Conservation (phyloP, 2,329 filamentous ascomycete species). For the Neopestalotiopsis sp. region DNA sequence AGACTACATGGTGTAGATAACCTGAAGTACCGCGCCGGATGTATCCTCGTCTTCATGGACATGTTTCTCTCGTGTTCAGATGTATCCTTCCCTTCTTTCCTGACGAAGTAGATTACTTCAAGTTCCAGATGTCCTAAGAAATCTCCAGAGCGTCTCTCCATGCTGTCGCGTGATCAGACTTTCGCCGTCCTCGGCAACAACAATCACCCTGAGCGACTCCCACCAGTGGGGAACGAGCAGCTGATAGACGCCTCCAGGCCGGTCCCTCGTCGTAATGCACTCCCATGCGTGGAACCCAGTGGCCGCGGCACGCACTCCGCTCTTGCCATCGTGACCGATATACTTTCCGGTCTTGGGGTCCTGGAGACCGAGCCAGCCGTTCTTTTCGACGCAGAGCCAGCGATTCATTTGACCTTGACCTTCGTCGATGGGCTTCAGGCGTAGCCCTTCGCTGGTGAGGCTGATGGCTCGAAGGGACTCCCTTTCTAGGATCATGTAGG, state of each 20-base stretch:
- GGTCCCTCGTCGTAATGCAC: conserved; percentile 15
- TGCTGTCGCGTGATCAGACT: conserved; percentile 14
- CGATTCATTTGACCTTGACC: neutral
- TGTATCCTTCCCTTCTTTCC: too few relatives aligned
- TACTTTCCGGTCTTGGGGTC: conserved; percentile 10
- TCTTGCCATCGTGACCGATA: conserved; percentile 12
- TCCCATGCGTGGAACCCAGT: conserved; percentile 7
- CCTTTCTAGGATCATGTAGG: conserved; percentile 3
- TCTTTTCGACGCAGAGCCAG: conserved; percentile 10
- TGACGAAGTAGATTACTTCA: neutral
- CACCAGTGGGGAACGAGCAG: conserved; percentile 15
- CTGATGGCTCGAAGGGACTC: neutral
- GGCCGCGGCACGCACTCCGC: neutral
- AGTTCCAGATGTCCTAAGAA: conserved; percentile 5
- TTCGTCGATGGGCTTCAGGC: neutral
- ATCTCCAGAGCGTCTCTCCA: conserved; percentile 10
- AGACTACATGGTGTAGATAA: too few relatives aligned
- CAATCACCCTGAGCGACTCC: conserved; percentile 10
- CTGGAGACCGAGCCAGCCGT: conserved; percentile 7
- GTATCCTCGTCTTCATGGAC: too few relatives aligned
- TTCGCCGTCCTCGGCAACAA: conserved; percentile 14
- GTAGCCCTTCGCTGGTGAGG: neutral
- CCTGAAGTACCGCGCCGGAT: too few relatives aligned
- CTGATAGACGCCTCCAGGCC: conserved; percentile 18
- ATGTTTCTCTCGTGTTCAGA: neutral